Base-by-base conservation (phyloP, 2,329 filamentous ascomycete species). In the Fusarium sp. region DNA sequence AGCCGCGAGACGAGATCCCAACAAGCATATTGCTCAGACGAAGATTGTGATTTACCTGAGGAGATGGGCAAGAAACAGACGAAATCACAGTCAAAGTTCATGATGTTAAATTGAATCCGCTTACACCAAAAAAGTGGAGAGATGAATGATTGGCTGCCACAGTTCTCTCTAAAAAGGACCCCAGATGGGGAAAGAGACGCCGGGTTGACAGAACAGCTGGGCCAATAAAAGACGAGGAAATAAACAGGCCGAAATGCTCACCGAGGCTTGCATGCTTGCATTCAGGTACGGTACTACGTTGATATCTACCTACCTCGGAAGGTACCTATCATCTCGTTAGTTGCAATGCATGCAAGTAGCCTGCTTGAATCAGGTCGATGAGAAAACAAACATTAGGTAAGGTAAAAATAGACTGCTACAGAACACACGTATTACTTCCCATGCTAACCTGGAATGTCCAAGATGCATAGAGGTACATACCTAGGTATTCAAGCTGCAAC, bases 171-270 rank as follows among this genome's bases (percentile, higher is more conserved):
- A 56, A 61, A 51, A 61, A 51, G 47, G 42, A 42, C 60, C 41
- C 61, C 60, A 66, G 59, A 66, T 58, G 61, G 51, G 61, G 61
- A 48, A 61, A 51, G 55, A 32, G 48, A 56, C 44, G 42, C 50
- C 50, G n/a, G 45, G 36, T 48, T 49, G 38, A 45, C 15, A 58
- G 32, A 47, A 53, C 32, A 10, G 28, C n/a, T 22, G 0, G 10
- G 6, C 64, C 60, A 67, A 67, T 67, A 29, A 58, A 25, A 41
- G 28, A 19, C 22, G n/a, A 24, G n/a, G 1, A 38, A 45, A 59
- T 41, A 25, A 49, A 42, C 19, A 44, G 59, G 50, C 59, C 54
- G 59, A 64, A 42, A 13, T 59, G 46, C 52, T 42, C 38, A 40
- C 26, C 34, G 26, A 43, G 45, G 43, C 34, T 45, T 42, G 31